Percentiles rank a stretch among this genome's conserved stretches.
These are phyloP conservation scores for Aphanomyces euteiches DNA, from an alignment of 352 stramenopile species.

Conservation along the genomic window DNA sequence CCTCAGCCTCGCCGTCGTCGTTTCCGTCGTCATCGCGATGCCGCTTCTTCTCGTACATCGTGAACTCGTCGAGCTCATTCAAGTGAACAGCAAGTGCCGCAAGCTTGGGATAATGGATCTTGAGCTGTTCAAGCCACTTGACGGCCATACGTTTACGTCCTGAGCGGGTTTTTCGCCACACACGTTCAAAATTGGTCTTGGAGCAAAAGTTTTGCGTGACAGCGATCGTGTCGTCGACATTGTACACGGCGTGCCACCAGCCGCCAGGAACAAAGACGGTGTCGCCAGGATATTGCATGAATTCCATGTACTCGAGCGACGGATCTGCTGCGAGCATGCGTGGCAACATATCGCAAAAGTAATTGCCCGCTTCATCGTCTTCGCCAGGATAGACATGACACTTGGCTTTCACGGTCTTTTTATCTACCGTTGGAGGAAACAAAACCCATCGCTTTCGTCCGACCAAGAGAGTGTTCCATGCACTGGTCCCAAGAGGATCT, in stretches of 20 bases:
- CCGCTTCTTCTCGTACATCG: constrained; percentile 61
- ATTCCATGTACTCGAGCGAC: constrained; percentile 74
- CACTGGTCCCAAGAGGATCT: constrained; percentile 94
- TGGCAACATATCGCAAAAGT: constrained; percentile 90
- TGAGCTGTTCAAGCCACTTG: constrained; percentile 89
- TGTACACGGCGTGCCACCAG: constrained; percentile 93
- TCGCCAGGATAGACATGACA: constrained; percentile 81
- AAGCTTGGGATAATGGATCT: constrained; percentile 78
- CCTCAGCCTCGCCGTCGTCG: constrained; percentile 20
- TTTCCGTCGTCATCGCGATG: constrained; percentile 27
- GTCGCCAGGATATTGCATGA: constrained; percentile 87
- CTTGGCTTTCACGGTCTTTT: constrained; percentile 71
- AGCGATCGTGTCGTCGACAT: constrained; percentile 87
- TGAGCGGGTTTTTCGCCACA: constrained; percentile 85
- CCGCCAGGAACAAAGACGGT: constrained; percentile 90
- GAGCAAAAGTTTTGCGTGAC: constrained; percentile 95
- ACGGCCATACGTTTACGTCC: constrained; percentile 93
- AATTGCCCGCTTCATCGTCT: constrained; percentile 91
- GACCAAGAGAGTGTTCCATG: constrained; percentile 94
- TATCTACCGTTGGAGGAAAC: constrained; percentile 88
- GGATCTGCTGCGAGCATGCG: constrained; percentile 68
- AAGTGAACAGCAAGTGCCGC: constrained; percentile 68
- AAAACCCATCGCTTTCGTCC: constrained; percentile 97
- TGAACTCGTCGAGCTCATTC: constrained; percentile 86
- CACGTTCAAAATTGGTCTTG: constrained; percentile 77